Percentiles rank a stretch among this genome's conserved stretches.
Evolutionary conservation across 1,284 basidiomycete genomes (phyloP).

Genomic region (Lignosus rhinocerotis): DNA sequence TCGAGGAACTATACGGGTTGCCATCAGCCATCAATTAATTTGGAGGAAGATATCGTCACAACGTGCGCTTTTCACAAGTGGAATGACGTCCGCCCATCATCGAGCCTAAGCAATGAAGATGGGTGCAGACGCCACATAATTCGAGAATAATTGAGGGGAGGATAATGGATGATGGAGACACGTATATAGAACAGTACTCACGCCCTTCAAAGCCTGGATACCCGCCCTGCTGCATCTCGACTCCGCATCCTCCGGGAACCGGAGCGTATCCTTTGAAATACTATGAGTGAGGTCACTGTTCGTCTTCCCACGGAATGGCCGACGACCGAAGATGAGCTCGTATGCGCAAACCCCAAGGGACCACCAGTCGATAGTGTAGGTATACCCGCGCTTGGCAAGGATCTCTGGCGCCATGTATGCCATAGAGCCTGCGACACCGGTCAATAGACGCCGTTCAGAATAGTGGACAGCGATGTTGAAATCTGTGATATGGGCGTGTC

Average conservation of each 20-base stretch:
- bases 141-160: background rate
- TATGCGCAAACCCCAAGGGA: constrained; percentile 88
- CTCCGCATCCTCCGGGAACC: constrained; percentile 58
- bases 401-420: constrained; percentile 99
- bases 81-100: background rate
- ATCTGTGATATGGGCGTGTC: constrained; percentile 96
- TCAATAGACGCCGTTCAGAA: constrained; percentile 82
- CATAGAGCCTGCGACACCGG: constrained; percentile 95
- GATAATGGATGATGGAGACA: background rate
- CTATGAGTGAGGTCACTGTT: constrained; percentile 83
- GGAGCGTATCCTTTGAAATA: constrained; percentile 70
- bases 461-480: constrained; percentile 99
- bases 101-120: background rate
- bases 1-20: constrained; percentile 70
- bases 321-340: constrained; percentile 84
- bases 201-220: constrained; percentile 42
- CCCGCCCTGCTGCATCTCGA: constrained; percentile 41
- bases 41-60: background rate
- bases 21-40: constrained; percentile 22
- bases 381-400: constrained; percentile 75
- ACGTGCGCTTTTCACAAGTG: background rate
- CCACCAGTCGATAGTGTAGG: constrained; percentile 94
- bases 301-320: constrained; percentile 89
- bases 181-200: constrained; percentile 36
- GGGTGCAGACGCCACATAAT: background rate